Evolutionary conservation across 108 stramenopile genomes (phyloP).

Genomic region (Cyclotella baltica): DNA sequence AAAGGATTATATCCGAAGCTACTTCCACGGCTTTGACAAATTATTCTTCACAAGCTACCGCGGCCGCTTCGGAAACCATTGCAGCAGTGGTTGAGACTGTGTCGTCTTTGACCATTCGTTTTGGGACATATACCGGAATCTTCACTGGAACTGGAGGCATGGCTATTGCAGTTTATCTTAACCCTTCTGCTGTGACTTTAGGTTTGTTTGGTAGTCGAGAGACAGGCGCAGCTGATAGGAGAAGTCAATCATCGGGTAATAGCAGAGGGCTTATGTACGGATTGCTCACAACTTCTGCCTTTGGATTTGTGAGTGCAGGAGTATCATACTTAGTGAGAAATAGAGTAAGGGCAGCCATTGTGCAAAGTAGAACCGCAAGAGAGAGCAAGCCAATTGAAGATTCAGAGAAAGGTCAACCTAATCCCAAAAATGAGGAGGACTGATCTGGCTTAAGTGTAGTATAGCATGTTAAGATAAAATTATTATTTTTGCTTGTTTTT

Average conservation of each 20-base stretch:
- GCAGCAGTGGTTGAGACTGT: constrained; percentile 22
- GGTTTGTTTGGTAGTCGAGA: background rate
- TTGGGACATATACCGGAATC: constrained; percentile 42
- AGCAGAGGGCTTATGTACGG: constrained; percentile 33
- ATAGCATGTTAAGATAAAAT: background rate
- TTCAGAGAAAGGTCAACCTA: background rate
- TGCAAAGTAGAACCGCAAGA: constrained; percentile 24
- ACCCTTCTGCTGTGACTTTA: background rate
- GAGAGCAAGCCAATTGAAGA: background rate
- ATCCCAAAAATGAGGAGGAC: background rate
- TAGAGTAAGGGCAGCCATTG: constrained; percentile 43
- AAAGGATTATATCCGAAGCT: constrained; percentile 47
- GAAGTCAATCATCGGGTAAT: constrained; percentile 10
- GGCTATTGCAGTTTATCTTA: constrained; percentile 17
- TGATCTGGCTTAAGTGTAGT: background rate
- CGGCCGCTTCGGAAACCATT: constrained; percentile 20
- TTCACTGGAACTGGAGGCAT: constrained; percentile 49
- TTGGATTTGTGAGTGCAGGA: constrained; percentile 53
- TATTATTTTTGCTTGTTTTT: too few relatives aligned
- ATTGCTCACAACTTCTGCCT: constrained; percentile 44
- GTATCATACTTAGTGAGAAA: constrained; percentile 46
- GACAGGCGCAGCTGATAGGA: background rate
- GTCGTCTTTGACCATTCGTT: constrained; percentile 45
- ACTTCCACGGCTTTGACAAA: constrained; percentile 36
- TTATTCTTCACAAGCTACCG: constrained; percentile 45